A percentile compares a stretch with the other conserved stretches of the same genome.
These are phyloP conservation scores for Calonectria pauciramosa DNA, from an alignment of 2,329 filamentous ascomycete species.

Conservation along the genomic window DNA sequence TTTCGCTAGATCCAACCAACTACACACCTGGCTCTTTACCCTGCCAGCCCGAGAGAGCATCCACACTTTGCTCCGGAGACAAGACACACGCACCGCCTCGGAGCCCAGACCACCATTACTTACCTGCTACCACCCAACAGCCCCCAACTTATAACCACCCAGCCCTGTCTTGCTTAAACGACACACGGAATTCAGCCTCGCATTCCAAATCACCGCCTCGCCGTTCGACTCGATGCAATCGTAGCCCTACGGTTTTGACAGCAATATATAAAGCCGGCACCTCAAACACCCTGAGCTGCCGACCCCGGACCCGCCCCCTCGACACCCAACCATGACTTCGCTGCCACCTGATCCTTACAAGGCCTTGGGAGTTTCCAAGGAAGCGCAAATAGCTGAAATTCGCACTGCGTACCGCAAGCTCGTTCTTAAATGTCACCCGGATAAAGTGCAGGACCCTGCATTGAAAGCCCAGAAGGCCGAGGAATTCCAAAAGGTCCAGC, in stretches of 20 bases:
- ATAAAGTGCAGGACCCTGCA: conserved; percentile 86
- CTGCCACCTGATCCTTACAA: conserved; percentile 82
- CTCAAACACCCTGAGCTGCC: conserved; percentile 24
- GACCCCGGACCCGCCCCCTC: conserved; percentile 25
- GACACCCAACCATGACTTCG: conserved; percentile 59
- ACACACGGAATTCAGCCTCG: conserved; percentile 41
- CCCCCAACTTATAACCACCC: conserved; percentile 41
- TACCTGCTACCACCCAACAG: conserved; percentile 26
- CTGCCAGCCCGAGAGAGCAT: conserved; percentile 6
- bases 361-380: conserved; percentile 79
- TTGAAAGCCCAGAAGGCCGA: conserved; percentile 84
- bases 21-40: background rate
- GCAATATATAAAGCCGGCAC: conserved; percentile 31
- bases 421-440: conserved; percentile 89
- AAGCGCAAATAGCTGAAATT: conserved; percentile 79
- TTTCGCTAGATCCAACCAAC: conserved; percentile 39
- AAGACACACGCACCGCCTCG: conserved; percentile 46
- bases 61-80: conserved; percentile 43
- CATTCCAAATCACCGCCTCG: conserved; percentile 37
- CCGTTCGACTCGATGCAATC: conserved; percentile 44
- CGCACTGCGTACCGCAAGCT: conserved; percentile 87
- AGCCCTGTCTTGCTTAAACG: conserved; percentile 34
- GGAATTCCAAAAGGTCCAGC: conserved; percentile 92
- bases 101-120: conserved; percentile 45
- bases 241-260: conserved; percentile 28